phyloP scores from a whole-genome alignment of 768 basidiomycete genomes.

The Piloderma croceum region DNA sequence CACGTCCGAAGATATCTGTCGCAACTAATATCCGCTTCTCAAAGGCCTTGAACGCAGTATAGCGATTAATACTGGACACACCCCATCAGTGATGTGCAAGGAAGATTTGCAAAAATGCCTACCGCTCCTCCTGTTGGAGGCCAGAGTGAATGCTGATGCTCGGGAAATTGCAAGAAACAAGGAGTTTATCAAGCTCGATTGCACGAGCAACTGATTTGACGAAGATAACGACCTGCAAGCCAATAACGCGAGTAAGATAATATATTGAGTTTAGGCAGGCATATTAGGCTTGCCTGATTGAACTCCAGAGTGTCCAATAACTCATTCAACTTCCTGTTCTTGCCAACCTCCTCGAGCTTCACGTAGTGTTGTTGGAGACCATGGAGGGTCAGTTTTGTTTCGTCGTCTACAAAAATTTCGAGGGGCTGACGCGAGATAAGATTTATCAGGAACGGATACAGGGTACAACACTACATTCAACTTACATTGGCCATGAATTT shows the following conservation, averaged over 20 bases:
- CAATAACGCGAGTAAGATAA: neutral
- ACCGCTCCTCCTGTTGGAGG: constrained; percentile 94
- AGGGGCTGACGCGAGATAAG: constrained; percentile 62
- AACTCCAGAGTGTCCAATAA: constrained; percentile 94
- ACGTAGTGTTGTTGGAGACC: constrained; percentile 99
- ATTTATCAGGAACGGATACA: neutral
- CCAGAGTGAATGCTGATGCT: constrained; percentile 97
- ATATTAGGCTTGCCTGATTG: constrained; percentile 68
- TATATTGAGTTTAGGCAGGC: neutral
- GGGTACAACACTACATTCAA: constrained; percentile 10
- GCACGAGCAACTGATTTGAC: constrained; percentile 98
- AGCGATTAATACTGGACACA: constrained; percentile 78
- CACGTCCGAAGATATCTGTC: constrained; percentile 98
- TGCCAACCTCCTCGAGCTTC: constrained; percentile 89
- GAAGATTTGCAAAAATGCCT: constrained; percentile 22
- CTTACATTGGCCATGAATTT: constrained; percentile 99
- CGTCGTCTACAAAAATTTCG: constrained; percentile 99
- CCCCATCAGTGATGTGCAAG: neutral
- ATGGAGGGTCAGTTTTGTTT: constrained; percentile 96
- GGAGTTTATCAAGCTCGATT: constrained; percentile 90
- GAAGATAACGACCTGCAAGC: constrained; percentile 91
- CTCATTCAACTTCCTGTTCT: constrained; percentile 97
- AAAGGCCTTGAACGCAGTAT: constrained; percentile 97
- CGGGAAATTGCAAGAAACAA: constrained; percentile 97
- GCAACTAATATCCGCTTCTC: constrained; percentile 99